These are phyloP conservation scores for Solanum paucissectum DNA, from an alignment of 257 asterid species.

Conservation along the genomic window DNA sequence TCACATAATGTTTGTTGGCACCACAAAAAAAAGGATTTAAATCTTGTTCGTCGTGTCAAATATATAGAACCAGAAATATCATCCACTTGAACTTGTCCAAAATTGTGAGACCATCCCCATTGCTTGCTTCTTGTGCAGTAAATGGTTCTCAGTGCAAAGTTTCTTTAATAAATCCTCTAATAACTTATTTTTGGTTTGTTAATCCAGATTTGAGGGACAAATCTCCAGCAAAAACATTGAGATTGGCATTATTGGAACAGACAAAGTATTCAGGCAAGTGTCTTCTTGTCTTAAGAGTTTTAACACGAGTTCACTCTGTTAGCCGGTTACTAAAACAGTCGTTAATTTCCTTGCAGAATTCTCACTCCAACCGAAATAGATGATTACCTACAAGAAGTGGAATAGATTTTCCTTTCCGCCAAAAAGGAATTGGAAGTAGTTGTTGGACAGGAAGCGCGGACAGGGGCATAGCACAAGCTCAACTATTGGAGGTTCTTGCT, in stretches of 20 bases:
- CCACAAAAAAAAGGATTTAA: too few species aligned
- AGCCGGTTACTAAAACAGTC: not conserved
- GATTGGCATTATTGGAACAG: slow-evolving; percentile 91
- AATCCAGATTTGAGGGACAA: slow-evolving; percentile 88
- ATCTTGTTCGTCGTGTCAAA: not conserved
- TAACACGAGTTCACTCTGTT: not conserved
- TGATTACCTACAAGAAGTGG: slow-evolving; percentile 92
- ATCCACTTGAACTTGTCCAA: not conserved
- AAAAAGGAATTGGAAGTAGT: not conserved
- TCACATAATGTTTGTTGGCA: not conserved
- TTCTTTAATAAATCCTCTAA: not conserved
- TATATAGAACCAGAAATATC: not conserved
- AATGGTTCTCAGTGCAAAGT: not conserved
- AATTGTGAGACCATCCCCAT: not conserved
- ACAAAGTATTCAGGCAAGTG: slow-evolving; percentile 60
- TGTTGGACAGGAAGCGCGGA: not conserved
- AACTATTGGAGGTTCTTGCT: not conserved
- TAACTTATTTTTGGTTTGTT: not conserved
- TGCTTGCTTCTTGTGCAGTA: not conserved
- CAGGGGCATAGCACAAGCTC: not conserved
- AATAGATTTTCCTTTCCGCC: slow-evolving; percentile 20
- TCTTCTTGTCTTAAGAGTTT: not conserved
- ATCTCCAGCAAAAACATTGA: slow-evolving; percentile 92
- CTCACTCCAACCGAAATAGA: slow-evolving; percentile 89
- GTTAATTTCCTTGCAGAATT: slow-evolving; percentile 43